A percentile compares a stretch with the other conserved stretches of the same genome.
Conservation (phyloP, 2,329 filamentous ascomycete species). For the Aspergillus sclerotialis region DNA sequence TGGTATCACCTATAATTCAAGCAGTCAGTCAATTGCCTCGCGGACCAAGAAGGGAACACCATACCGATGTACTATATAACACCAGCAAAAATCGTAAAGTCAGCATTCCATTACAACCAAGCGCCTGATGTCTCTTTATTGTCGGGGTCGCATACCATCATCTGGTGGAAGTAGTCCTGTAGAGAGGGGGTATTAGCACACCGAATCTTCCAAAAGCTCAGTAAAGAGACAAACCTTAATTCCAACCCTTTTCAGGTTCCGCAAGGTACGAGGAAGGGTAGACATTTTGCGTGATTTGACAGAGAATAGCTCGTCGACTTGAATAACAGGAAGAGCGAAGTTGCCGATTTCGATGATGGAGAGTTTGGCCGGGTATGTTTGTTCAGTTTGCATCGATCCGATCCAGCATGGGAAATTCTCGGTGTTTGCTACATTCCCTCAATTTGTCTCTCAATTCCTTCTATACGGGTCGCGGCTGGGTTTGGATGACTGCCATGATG, state of each 20-base stretch:
- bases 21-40: constrained; percentile 13
- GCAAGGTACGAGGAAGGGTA: constrained; percentile 76
- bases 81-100: constrained; percentile 8
- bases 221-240: constrained; percentile 58
- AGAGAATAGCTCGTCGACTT: constrained; percentile 5
- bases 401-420: not conserved
- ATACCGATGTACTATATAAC: constrained; percentile 37
- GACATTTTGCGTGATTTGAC: constrained; percentile 62
- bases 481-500: constrained; percentile 25
- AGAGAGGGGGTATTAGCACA: constrained; percentile 33
- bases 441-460: constrained; percentile 5
- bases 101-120: constrained; percentile 13
- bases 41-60: constrained; percentile 7
- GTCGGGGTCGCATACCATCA: constrained; percentile 58
- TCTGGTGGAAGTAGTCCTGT: constrained; percentile 84
- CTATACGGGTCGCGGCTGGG: not conserved
- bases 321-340: constrained; percentile 12
- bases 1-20: constrained; percentile 73
- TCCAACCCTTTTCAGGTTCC: constrained; percentile 80
- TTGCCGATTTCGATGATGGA: constrained; percentile 14
- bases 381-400: constrained; percentile 25
- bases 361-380: constrained; percentile 24
- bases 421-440: not conserved
- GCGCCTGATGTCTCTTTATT: constrained; percentile 3
- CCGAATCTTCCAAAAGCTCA: constrained; percentile 8